phyloP scores from a whole-genome alignment of 2,329 filamentous ascomycete genomes.

The Ceratocystis harringtonii region DNA sequence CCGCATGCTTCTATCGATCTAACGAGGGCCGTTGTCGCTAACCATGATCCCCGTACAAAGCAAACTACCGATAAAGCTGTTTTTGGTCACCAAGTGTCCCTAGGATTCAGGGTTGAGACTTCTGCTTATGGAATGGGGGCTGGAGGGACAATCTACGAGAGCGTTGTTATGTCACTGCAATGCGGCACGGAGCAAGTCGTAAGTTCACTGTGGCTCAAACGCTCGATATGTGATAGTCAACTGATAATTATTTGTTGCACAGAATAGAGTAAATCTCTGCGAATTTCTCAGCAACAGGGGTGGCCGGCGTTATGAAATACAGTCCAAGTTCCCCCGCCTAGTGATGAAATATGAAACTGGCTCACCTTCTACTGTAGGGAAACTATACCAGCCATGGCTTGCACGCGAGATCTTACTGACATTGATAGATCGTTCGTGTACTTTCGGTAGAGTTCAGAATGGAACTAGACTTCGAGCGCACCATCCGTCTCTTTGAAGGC shows the following conservation, averaged over 20 bases:
- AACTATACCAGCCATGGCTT: neutral
- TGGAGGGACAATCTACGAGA: slow-evolving; percentile 8
- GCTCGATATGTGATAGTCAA: neutral
- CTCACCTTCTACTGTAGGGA: slow-evolving; percentile 7
- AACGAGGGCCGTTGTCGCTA: slow-evolving; percentile 13
- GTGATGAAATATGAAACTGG: slow-evolving; percentile 14
- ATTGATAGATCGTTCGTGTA: slow-evolving; percentile 11
- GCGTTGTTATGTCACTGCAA: slow-evolving; percentile 10
- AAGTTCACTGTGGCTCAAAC: neutral
- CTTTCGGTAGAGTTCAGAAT: slow-evolving; percentile 13
- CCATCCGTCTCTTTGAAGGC: slow-evolving; percentile 12
- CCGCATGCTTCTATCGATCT: slow-evolving; percentile 10
- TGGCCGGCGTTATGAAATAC: slow-evolving; percentile 14
- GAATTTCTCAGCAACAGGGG: neutral
- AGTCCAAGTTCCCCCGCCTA: slow-evolving; percentile 12
- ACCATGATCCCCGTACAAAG: slow-evolving; percentile 16
- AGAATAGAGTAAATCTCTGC: slow-evolving; percentile 15
- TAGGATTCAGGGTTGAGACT: slow-evolving; percentile 7
- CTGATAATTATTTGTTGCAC: neutral
- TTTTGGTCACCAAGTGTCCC: slow-evolving; percentile 11
- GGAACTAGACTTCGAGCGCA: slow-evolving; percentile 10
- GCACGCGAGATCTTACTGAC: neutral
- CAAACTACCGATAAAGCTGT: slow-evolving; percentile 12
- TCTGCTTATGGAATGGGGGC: neutral
- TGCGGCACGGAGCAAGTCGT: slow-evolving; percentile 11